Evolutionary conservation across 306 rosid genomes (phyloP), one percentile per base, ranked within the genome.

Genomic region (Vigna mungo): DNA sequence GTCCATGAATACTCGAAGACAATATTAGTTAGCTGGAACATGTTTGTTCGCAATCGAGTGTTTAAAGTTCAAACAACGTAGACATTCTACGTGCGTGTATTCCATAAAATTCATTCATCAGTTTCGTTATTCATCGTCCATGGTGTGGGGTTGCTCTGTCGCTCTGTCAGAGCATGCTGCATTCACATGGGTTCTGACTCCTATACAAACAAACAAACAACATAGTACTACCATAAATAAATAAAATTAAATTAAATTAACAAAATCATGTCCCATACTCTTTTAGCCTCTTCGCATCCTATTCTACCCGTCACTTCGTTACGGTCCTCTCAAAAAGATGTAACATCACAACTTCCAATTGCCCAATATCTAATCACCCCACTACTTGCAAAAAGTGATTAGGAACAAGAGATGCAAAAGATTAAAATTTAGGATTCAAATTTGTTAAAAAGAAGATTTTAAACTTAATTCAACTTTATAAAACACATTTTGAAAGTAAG

Each of bases 141-240:
- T 20, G 52, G 6, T 15, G 64, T 76, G 53, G 25, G 52, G 80
- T 75, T 9, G 6, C 17, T 51, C 14, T 75, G 71, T 34, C 23
- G 5, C 49, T 1, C 43, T 58, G 58, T 58, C 56, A 58, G n/a
- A 11, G 30, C 68, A 17, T 3, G 51, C 37, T 47, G 71, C 71
- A 11, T 6, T 9, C 72, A 76, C 74, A 65, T 76, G 80, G 63
- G 55, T 65, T 51, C 71, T 63, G 44, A 64, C 0, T 39, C 10
- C 20, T 23, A 77, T 16, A 41, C 32, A 65, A 39, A 77, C 20
- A 65, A 39, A 77, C 44, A 23, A 51, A 53, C 44, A 39, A 51
- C 80, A 10, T 65, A 37, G 52, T 76, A 76, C 72, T 65, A 21
- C 14, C 16, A 32, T 6, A 46, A 46, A 34, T 14, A 41, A 59